phyloP scores from a whole-genome alignment of 768 basidiomycete species.

The Infundibulicybe gibba region DNA sequence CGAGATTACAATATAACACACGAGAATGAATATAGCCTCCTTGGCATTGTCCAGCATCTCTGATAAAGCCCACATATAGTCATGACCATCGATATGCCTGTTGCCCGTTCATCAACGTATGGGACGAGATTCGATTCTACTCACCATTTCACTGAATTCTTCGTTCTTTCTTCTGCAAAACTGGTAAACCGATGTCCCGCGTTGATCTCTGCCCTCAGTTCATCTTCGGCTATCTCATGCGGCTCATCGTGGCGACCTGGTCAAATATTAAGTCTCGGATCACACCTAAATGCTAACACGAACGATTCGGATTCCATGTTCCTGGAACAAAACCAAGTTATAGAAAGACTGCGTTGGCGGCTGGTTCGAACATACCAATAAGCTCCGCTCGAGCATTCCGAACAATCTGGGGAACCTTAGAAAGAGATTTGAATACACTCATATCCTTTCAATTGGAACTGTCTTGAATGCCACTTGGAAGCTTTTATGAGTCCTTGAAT shows the following conservation, averaged over 20 bases:
- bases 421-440: too few species aligned
- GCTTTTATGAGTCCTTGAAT: too few species aligned
- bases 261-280: not conserved
- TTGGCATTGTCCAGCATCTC: constrained; percentile 82
- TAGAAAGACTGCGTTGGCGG: not conserved
- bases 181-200: constrained; percentile 78
- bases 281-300: constrained; percentile 6
- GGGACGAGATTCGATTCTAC: constrained; percentile 3
- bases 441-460: too few species aligned
- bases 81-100: constrained; percentile 92
- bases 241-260: constrained; percentile 72
- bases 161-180: constrained; percentile 70
- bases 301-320: constrained; percentile 43
- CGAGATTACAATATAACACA: constrained; percentile 19
- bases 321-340: constrained; percentile 21
- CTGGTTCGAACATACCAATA: constrained; percentile 24
- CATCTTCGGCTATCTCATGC: constrained; percentile 67
- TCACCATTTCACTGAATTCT: constrained; percentile 83
- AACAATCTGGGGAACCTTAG: not conserved
- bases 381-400: not conserved
- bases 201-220: constrained; percentile 71
- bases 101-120: not conserved
- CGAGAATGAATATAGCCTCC: constrained; percentile 87
- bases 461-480: too few species aligned
- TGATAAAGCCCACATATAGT: constrained; percentile 94